Evolutionary conservation across 83 land plant species (phyloP).

Genomic region (Larix sibirica): DNA sequence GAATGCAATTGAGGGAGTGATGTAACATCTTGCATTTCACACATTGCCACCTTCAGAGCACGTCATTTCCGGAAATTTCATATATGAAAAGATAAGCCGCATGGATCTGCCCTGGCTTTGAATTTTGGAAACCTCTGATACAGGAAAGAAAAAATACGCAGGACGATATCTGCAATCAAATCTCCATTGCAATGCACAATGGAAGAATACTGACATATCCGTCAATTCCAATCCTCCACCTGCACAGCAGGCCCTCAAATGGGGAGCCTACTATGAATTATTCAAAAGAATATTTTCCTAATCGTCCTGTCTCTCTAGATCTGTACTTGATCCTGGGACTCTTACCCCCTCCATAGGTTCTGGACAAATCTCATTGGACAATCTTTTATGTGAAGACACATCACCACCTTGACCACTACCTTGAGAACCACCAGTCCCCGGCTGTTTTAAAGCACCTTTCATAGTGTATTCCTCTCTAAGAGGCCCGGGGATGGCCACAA

Average conservation of each 20-base stretch:
- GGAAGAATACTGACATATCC: background rate
- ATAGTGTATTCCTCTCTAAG: constrained; percentile 55
- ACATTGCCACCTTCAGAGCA: background rate
- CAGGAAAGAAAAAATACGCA: background rate
- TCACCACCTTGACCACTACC: constrained; percentile 52
- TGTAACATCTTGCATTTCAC: background rate
- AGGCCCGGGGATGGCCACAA: constrained; percentile 38
- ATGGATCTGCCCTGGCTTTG: constrained; percentile 2
- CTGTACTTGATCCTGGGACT: constrained; percentile 27
- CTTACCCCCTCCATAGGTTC: constrained; percentile 57
- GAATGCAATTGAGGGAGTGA: background rate
- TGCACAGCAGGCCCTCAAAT: constrained; percentile 35
- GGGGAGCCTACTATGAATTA: constrained; percentile 32
- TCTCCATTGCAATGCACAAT: constrained; percentile 6
- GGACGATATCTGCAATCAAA: background rate
- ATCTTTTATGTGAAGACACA: constrained; percentile 57
- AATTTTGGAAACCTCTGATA: background rate
- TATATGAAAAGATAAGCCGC: background rate
- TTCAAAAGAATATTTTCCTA: constrained; percentile 21
- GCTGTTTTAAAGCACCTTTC: constrained; percentile 37
- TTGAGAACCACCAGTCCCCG: constrained; percentile 55
- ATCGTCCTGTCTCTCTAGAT: constrained; percentile 25
- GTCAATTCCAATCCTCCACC: constrained; percentile 11
- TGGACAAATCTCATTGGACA: constrained; percentile 79
- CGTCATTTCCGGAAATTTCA: background rate